Evolutionary conservation across 768 basidiomycete genomes (phyloP).

Genomic region (Ramaria sp.): DNA sequence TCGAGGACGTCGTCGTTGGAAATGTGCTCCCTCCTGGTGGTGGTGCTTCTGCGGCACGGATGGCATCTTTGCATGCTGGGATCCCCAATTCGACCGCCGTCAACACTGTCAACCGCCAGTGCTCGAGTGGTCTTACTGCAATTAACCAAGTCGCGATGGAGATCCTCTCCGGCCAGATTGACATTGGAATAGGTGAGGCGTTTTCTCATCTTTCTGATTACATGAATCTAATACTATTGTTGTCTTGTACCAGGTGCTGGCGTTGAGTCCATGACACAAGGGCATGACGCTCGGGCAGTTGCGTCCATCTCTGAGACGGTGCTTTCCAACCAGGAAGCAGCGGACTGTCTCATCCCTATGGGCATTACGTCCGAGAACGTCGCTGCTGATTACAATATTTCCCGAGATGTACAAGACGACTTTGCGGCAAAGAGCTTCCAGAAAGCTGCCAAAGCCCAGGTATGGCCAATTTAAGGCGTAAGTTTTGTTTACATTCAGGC

Average conservation of each 20-base stretch:
- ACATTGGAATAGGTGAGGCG: conserved; percentile 73
- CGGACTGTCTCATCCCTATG: conserved; percentile 81
- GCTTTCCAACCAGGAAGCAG: conserved; percentile 53
- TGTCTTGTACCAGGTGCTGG: conserved; percentile 51
- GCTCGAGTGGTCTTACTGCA: conserved; percentile 77
- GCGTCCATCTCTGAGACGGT: conserved; percentile 56
- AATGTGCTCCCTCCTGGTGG: conserved; percentile 84
- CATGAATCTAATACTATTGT: background rate
- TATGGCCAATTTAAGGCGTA: background rate
- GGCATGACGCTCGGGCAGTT: conserved; percentile 49
- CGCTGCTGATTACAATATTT: conserved; percentile 62
- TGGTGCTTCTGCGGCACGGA: conserved; percentile 72
- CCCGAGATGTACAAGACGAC: conserved; percentile 68
- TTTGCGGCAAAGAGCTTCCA: conserved; percentile 50
- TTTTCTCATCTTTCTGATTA: conserved; percentile 6
- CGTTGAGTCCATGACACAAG: conserved; percentile 83
- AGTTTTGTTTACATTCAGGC: background rate
- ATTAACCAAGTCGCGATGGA: conserved; percentile 75
- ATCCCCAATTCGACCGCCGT: conserved; percentile 67
- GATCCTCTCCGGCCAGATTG: conserved; percentile 71
- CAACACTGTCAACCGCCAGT: conserved; percentile 84
- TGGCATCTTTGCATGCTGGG: conserved; percentile 79
- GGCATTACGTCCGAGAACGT: conserved; percentile 95
- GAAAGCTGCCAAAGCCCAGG: conserved; percentile 7
- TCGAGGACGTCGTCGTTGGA: conserved; percentile 78